Evolutionary conservation across 129 eudicot genomes (phyloP), one percentile per base, ranked within the genome.

Genomic region (Chrysanthemum seticuspe): DNA sequence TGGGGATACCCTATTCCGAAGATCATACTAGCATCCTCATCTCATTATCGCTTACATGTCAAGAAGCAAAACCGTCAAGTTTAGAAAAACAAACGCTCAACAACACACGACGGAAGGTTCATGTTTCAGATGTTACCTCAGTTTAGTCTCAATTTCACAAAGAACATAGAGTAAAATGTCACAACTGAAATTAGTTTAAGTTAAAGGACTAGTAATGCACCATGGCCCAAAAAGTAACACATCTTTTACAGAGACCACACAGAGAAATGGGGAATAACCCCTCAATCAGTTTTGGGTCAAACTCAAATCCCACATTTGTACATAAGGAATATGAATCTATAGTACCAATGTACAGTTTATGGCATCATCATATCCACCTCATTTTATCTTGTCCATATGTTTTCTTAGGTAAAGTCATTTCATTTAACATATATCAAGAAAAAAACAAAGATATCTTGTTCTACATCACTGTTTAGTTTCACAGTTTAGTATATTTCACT

Each of bases 271-370:
- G 71, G 71, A 36, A 36, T 36, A 78, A 78, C 67, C 77, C 52
- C 54, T 78, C 66, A 71, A 65, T 71, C 77, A 78, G 77, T 78
- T 71, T 71, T 71, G 53, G 72, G 82, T 78, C 82, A 78, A 78
- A 56, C 77, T 72, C 82, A 78, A 78, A 71, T 71, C 73, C 82
- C 77, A 40, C 71, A 78, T 71, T 52, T 78, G 82, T 27, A 78
- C 82, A 51, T 21, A 71, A 71, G 77, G 82, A 78, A 78, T 78
- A 78, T 72, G 82, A 78, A 78, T 78, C 78, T 70, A 62, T 70
- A 76, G 14, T 45, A 78, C 72, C 4, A 40, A 53, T 70, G 68
- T 78, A 62, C 77, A 78, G 78, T 72, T 71, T 71, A 14, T 64
- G 71, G 68, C 77, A 78, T 71, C 25, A 71, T n/a, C n/a, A n/a